phyloP scores from a whole-genome alignment of 495 filamentous ascomycete genomes.

The Xanthoparmelia taractica region DNA sequence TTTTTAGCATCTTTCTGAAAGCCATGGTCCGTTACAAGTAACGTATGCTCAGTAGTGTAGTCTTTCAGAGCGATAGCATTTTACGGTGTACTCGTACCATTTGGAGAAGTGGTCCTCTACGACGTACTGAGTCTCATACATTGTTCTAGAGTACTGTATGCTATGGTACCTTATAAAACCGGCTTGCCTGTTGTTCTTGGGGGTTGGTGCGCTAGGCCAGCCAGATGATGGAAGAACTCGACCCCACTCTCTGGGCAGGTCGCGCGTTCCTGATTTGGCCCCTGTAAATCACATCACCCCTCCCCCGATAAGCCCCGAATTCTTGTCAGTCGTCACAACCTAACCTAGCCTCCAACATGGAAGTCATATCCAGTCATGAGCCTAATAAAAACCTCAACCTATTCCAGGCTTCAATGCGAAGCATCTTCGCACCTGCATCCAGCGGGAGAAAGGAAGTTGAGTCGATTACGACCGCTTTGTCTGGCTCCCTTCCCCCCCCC shows the following conservation, averaged over 20 bases:
- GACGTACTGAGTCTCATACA: too few species aligned
- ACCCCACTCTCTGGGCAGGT: slow-evolving; percentile 3
- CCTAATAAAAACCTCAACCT: not conserved
- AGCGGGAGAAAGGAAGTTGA: not conserved
- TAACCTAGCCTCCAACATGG: not conserved
- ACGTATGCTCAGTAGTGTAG: not conserved
- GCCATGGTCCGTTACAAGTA: not conserved
- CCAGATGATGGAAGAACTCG: not conserved
- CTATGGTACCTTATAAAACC: too few species aligned
- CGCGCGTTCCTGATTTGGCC: slow-evolving; percentile 11
- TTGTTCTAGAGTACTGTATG: too few species aligned
- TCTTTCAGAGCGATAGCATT: not conserved
- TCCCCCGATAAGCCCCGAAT: slow-evolving; percentile 12
- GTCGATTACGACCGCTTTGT: not conserved
- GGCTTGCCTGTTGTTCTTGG: too few species aligned
- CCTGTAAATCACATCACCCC: slow-evolving; percentile 4
- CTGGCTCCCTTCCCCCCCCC: not conserved
- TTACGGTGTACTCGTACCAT: too few species aligned
- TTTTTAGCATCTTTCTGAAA: not conserved
- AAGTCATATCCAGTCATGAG: slow-evolving; percentile 14
- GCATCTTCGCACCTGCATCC: not conserved
- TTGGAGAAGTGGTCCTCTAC: too few species aligned
- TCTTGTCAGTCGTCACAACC: not conserved
- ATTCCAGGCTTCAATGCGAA: not conserved
- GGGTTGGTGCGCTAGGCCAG: too few species aligned